These are phyloP conservation scores for Russula griseocarnosa DNA, from an alignment of 768 basidiomycete genomes.

Conservation along the genomic window DNA sequence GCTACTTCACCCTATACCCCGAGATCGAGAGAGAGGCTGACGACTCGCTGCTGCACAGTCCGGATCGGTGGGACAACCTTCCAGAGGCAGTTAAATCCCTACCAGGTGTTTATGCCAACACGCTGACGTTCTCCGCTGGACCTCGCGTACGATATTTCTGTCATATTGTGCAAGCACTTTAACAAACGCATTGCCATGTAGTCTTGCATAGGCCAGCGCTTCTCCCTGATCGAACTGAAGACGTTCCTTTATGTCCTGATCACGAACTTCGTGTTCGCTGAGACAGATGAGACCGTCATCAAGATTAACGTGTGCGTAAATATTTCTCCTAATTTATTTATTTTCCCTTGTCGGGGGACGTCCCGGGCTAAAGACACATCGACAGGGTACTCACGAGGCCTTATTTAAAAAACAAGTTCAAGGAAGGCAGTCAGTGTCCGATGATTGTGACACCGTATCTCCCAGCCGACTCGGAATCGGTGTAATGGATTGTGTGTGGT, in stretches of 20 bases:
- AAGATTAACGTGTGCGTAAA: conserved; percentile 58
- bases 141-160: conserved; percentile 55
- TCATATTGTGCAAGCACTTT: not conserved
- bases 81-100: conserved; percentile 62
- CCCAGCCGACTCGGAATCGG: conserved; percentile 2
- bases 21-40: not conserved
- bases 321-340: not conserved
- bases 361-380: not conserved
- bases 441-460: conserved; percentile 23
- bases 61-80: conserved; percentile 76
- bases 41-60: conserved; percentile 41
- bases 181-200: conserved; percentile 31
- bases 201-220: conserved; percentile 81
- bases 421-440: conserved; percentile 29
- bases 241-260: conserved; percentile 66
- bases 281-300: conserved; percentile 73
- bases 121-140: conserved; percentile 74
- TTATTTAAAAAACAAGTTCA: conserved; percentile 18
- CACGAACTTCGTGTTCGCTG: conserved; percentile 67
- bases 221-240: conserved; percentile 83
- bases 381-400: conserved; percentile 28
- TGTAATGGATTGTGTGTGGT: not conserved
- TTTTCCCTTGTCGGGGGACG: not conserved
- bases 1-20: not conserved
- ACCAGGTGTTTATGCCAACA: conserved; percentile 69